A percentile compares a stretch with the other conserved stretches of the same genome.
These are phyloP conservation scores for Metarhizium guizhouense DNA, from an alignment of 2,329 filamentous ascomycete species.

Conservation along the genomic window DNA sequence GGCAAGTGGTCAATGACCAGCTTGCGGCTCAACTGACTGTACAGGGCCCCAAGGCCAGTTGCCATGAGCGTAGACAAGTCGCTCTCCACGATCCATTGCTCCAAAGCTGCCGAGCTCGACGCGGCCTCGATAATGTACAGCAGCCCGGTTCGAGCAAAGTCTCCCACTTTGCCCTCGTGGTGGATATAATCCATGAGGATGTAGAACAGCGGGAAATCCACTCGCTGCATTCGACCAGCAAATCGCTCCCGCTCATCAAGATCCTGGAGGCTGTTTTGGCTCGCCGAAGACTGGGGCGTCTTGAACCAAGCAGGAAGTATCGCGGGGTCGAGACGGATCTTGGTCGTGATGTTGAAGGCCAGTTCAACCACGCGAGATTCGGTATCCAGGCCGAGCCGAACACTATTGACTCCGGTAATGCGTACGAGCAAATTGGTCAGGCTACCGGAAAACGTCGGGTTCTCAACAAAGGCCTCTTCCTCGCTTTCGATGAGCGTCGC, in stretches of 20 bases:
- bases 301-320: conserved; percentile 92
- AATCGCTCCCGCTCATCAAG: conserved; percentile 66
- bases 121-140: conserved; percentile 94
- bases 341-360: conserved; percentile 91
- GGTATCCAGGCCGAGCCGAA: conserved; percentile 67
- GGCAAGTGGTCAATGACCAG: conserved; percentile 70
- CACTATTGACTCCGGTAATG: conserved; percentile 65
- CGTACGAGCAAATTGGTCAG: conserved; percentile 78
- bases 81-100: conserved; percentile 96
- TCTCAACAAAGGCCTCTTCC: conserved; percentile 89
- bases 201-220: conserved; percentile 94
- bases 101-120: conserved; percentile 69
- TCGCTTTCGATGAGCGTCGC: conserved; percentile 91
- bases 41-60: conserved; percentile 75
- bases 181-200: conserved; percentile 95
- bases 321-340: conserved; percentile 81
- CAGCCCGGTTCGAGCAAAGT: conserved; percentile 89
- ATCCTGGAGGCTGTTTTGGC: conserved; percentile 26
- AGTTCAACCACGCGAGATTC: conserved; percentile 87
- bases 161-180: conserved; percentile 85
- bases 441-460: conserved; percentile 73
- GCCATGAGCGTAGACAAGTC: conserved; percentile 96
- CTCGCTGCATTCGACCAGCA: conserved; percentile 75
- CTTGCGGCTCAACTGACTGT: conserved; percentile 62
- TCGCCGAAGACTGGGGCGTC: conserved; percentile 28